These are phyloP conservation scores for Diaporthe vaccinii DNA, from an alignment of 2,329 filamentous ascomycete genomes.

Conservation along the genomic window DNA sequence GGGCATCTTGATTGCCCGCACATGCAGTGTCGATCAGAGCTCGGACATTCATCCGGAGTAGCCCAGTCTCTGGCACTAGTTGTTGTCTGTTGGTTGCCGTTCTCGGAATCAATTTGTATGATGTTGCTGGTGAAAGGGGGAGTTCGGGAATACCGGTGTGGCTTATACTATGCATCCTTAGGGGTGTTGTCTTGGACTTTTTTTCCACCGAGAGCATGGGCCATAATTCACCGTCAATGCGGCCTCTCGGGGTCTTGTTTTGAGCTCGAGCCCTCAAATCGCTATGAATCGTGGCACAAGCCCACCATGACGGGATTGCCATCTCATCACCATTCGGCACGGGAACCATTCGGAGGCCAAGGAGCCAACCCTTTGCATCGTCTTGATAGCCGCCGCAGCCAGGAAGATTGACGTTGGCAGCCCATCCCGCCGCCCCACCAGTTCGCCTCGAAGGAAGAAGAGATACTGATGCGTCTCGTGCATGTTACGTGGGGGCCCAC, in stretches of 20 bases:
- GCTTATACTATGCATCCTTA: neutral
- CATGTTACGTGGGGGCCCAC: constrained; percentile 24
- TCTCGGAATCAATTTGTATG: neutral
- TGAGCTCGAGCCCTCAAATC: neutral
- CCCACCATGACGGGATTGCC: constrained; percentile 15
- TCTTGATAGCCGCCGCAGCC: constrained; percentile 32
- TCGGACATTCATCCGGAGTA: constrained; percentile 8
- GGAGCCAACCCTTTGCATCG: neutral
- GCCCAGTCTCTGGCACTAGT: neutral
- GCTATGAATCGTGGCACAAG: constrained; percentile 15
- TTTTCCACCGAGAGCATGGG: neutral
- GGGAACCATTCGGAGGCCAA: constrained; percentile 1
- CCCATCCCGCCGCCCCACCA: constrained; percentile 28
- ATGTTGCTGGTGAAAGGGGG: neutral
- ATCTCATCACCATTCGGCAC: constrained; percentile 17
- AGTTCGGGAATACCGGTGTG: neutral
- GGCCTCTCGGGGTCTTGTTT: neutral
- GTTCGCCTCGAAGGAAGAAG: constrained; percentile 32
- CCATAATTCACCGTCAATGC: constrained; percentile 1
- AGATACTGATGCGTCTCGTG: constrained; percentile 31
- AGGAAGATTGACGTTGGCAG: constrained; percentile 21
- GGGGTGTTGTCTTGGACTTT: neutral
- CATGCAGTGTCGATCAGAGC: constrained; percentile 30
- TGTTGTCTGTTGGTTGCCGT: neutral
- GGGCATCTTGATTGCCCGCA: constrained; percentile 33